phyloP scores from a whole-genome alignment of 192 early-diverging fungal genomes.

The Coemansia sp. region DNA sequence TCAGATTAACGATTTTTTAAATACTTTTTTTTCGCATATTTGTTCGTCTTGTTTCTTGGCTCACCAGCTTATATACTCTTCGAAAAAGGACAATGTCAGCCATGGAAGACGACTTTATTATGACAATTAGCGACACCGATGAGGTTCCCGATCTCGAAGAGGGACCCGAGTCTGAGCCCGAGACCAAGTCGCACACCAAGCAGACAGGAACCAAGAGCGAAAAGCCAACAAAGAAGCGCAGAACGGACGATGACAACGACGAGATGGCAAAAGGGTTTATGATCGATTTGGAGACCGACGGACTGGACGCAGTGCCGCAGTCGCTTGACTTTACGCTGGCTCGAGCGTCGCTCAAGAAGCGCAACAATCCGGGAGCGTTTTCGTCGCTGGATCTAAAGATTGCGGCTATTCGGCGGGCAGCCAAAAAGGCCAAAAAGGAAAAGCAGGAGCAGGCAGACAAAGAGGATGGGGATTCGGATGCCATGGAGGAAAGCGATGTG shows the following conservation, averaged over 20 bases:
- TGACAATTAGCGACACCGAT: constrained; percentile 71
- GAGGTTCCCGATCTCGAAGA: constrained; percentile 59
- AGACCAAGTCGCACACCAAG: constrained; percentile 18
- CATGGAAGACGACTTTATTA: constrained; percentile 62
- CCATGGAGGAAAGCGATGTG: constrained; percentile 49
- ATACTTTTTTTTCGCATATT: neutral
- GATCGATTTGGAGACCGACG: constrained; percentile 75
- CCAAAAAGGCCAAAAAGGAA: constrained; percentile 26
- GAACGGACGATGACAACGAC: constrained; percentile 15
- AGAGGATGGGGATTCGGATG: constrained; percentile 23
- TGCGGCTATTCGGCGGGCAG: constrained; percentile 25
- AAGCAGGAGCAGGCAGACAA: constrained; percentile 10
- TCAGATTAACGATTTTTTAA: neutral
- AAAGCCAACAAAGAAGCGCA: constrained; percentile 18
- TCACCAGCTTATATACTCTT: neutral
- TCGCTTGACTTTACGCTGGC: constrained; percentile 82
- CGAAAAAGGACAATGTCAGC: constrained; percentile 9
- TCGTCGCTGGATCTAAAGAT: constrained; percentile 52
- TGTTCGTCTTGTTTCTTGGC: neutral
- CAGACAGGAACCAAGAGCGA: constrained; percentile 13
- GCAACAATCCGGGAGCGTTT: constrained; percentile 46
- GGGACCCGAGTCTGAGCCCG: neutral
- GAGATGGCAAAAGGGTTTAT: constrained; percentile 74
- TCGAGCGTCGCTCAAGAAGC: constrained; percentile 67
- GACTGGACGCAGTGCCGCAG: constrained; percentile 57